A percentile compares a stretch with the other conserved stretches of the same genome.
These are phyloP conservation scores for Neurospora intermedia DNA, from an alignment of 495 filamentous ascomycete genomes.

Conservation along the genomic window DNA sequence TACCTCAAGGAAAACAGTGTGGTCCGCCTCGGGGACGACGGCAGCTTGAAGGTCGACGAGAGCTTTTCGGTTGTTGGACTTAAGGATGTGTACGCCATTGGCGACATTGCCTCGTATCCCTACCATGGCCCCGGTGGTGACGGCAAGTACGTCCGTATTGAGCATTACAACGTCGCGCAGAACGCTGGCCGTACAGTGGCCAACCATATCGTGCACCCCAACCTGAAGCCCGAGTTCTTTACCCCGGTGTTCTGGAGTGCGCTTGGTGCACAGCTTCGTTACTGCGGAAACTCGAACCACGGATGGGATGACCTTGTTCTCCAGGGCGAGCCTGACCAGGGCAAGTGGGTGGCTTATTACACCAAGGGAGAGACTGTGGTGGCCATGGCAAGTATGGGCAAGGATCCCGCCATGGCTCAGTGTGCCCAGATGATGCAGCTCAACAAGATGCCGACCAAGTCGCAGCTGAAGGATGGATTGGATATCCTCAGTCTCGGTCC, in stretches of 20 bases:
- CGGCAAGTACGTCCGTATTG: conserved; percentile 60
- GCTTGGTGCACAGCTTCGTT: conserved; percentile 75
- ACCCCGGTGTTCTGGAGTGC: conserved; percentile 96
- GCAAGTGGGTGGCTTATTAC: conserved; percentile 84
- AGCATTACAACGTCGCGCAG: conserved; percentile 98
- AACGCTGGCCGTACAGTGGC: conserved; percentile 76
- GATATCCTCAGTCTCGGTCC: conserved; percentile 54
- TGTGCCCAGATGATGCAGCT: conserved; percentile 76
- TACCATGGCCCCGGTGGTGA: conserved; percentile 83
- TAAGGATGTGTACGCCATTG: conserved; percentile 81
- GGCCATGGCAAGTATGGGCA: conserved; percentile 82
- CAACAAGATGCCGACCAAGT: conserved; percentile 72
- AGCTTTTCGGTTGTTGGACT: conserved; percentile 62
- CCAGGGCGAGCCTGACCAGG: conserved; percentile 64
- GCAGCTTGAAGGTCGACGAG: conserved; percentile 67
- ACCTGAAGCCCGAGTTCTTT: conserved; percentile 55
- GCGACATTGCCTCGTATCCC: conserved; percentile 91
- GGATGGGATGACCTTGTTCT: conserved; percentile 81
- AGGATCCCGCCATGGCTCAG: conserved; percentile 80
- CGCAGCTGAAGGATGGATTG: conserved; percentile 58
- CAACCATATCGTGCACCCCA: conserved; percentile 55
- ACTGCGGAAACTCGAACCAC: conserved; percentile 72
- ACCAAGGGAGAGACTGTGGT: conserved; percentile 79
- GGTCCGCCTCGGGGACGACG: conserved; percentile 63
- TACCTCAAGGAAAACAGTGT: conserved; percentile 66